Evolutionary conservation across 345 rosid species (phyloP), one percentile per base, ranked within the genome.

Genomic region (Kandelia obovata): DNA sequence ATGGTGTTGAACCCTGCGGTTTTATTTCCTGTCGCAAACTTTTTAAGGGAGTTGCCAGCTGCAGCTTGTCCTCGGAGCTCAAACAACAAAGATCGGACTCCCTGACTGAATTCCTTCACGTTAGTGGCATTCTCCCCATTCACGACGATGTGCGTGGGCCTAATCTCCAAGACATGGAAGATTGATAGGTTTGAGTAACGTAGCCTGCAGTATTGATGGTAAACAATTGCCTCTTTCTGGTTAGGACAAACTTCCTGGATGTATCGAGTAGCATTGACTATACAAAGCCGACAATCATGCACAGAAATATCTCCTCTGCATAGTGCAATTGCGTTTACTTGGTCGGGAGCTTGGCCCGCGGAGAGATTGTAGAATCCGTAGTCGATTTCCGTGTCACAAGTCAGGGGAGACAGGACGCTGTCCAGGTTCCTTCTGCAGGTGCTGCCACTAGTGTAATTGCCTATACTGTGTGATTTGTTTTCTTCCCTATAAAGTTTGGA

Each of bases 341-440:
- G 37, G 37, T 34, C 37, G 37, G 37, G 37, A 6, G 19, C 68
- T 13, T 62, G 61, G 26, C 87, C 88, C 3, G 61, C 65, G 32
- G 83, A 73, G 75, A 49, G 65, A 77, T 86, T 86, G 67, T 71
- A 79, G 37, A 86, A 88, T 31, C 77, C 83, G 0, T 65, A 68
- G 1, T 66, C 43, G 49, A 70, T 67, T 19, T 67, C 35, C 62
- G 75, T 75, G 71, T 78, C 71, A 43, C 84, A 61, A 68, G 30
- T 4, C 58, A 87, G 58, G 71, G 78, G 61, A 65, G 75, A 56
- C 64, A 85, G 75, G 64, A 82, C 79, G 35, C 65, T 63, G 30
- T 65, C 63, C 16, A 85, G 87, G 68, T 83, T 86, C 70, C 67
- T 21, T 0, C 70, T 64, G 75, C 66, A 86, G 55, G 84, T 67